Conservation (phyloP, 805 yeast genomes). For the Candida maris region DNA sequence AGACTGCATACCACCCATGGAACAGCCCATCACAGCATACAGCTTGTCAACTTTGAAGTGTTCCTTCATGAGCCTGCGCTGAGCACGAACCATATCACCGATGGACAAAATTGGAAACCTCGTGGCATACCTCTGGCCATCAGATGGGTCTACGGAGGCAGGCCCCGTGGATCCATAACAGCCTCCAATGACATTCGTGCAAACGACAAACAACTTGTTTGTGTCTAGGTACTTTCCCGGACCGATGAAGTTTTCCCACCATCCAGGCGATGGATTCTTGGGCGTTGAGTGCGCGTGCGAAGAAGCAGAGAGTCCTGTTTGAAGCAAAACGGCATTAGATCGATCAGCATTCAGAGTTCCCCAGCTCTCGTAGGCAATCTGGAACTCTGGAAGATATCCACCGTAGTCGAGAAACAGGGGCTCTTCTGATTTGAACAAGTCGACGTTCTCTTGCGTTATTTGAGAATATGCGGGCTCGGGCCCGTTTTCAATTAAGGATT, state of each 20-base stretch:
- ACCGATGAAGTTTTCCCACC: constrained; percentile 97
- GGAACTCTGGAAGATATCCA: constrained; percentile 65
- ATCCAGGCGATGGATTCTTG: constrained; percentile 68
- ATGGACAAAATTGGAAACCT: constrained; percentile 82
- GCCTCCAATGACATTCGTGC: constrained; percentile 92
- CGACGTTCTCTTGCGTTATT: constrained; percentile 62
- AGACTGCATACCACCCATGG: constrained; percentile 99
- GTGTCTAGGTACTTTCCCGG: constrained; percentile 80
- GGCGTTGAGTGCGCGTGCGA: constrained; percentile 87
- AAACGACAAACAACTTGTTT: constrained; percentile 71
- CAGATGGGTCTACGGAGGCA: constrained; percentile 70
- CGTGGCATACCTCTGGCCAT: constrained; percentile 68
- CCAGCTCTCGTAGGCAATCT: constrained; percentile 94
- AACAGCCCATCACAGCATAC: constrained; percentile 81
- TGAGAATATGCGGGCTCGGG: constrained; percentile 84
- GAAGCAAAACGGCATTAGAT: constrained; percentile 74
- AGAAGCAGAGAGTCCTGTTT: constrained; percentile 90
- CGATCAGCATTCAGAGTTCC: constrained; percentile 61
- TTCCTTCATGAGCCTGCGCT: constrained; percentile 60
- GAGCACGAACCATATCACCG: constrained; percentile 90
- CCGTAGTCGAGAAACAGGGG: constrained; percentile 81
- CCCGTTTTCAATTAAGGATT: constrained; percentile 52
- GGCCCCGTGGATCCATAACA: constrained; percentile 97
- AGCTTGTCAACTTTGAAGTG: constrained; percentile 61
- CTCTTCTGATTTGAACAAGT: constrained; percentile 47